Evolutionary conservation across 352 stramenopile genomes (phyloP).

Genomic region (Globisporangium megalacanthum): DNA sequence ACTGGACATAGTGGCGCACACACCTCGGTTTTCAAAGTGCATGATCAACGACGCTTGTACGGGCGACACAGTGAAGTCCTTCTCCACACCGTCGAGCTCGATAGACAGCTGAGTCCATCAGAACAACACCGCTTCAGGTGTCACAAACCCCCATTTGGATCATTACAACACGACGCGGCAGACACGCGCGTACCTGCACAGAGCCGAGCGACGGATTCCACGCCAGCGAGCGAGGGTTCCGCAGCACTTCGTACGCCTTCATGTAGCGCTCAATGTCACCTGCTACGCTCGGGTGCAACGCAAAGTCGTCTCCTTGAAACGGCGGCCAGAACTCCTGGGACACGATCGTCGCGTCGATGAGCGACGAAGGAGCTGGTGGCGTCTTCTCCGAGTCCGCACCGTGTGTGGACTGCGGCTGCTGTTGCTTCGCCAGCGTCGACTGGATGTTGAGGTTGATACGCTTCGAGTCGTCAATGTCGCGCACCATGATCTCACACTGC

Average conservation of each 20-base stretch:
- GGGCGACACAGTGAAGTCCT: conserved; percentile 88
- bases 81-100: conserved; percentile 82
- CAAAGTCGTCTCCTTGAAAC: conserved; percentile 91
- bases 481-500: conserved; percentile 98
- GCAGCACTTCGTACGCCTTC: conserved; percentile 89
- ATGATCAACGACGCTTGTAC: conserved; percentile 93
- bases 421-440: conserved; percentile 27
- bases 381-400: not conserved
- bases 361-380: not conserved
- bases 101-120: conserved; percentile 49
- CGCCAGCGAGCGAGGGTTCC: conserved; percentile 91
- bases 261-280: conserved; percentile 85
- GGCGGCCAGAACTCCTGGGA: conserved; percentile 97
- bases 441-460: conserved; percentile 89
- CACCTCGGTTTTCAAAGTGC: conserved; percentile 92
- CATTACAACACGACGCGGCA: no score
- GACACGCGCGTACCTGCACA: conserved; percentile 52
- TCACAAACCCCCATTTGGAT: no score
- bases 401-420: not conserved
- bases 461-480: conserved; percentile 97
- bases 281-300: conserved; percentile 82
- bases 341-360: conserved; percentile 92
- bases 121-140: not conserved
- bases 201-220: conserved; percentile 94
- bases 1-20: not conserved